Evolutionary conservation across 164 flowering plant genomes (phyloP), one percentile per base, ranked within the genome.

Genomic region (Vitis rupestris): DNA sequence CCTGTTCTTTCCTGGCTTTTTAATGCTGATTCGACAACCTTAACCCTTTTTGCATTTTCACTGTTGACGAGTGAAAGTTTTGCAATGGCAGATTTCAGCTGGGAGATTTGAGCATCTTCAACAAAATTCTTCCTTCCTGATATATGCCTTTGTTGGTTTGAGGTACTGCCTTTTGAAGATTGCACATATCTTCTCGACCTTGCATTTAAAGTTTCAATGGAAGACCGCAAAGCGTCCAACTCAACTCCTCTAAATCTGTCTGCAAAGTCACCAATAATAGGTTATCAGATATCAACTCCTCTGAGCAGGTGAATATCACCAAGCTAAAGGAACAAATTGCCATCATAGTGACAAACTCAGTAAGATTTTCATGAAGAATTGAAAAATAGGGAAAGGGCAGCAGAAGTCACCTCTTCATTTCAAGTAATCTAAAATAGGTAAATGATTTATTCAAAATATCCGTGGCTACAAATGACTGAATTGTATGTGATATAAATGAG

Each of bases 61-160:
- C 80, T 82, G 69, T 93, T 96, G 63, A 90, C 81, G 14, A 91
- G 79, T n/a, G 99, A 87, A 27, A 96, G 94, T 72, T 89, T 93
- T 59, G 64, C 82, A 19, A 96, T 71, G 10, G 89, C 77, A 12
- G 90, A 81, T 70, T 79, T 82, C 53, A 96, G 87, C 19, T 80
- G 81, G 50, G 88, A 81, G 48, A 95, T 74, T 72, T 89, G 93
- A 66, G 80, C 61, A 62, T 87, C 87, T 68, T 67, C 78, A n/a
- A 70, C 71, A 58, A 62, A 62, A 71, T 48, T 82, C 65, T 75
- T 84, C 62, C 78, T 86, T 61, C 70, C 71, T 10, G 83, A 50
- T 11, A 74, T 67, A 67, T 71, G 83, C 71, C 76, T 76, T 37
- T 74, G 80, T 59, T 74, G 72, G 65, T 61, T 67, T 17, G 68